These are phyloP conservation scores for Neonectria neomacrospora DNA, from an alignment of 2,329 filamentous ascomycete genomes.

Conservation along the genomic window DNA sequence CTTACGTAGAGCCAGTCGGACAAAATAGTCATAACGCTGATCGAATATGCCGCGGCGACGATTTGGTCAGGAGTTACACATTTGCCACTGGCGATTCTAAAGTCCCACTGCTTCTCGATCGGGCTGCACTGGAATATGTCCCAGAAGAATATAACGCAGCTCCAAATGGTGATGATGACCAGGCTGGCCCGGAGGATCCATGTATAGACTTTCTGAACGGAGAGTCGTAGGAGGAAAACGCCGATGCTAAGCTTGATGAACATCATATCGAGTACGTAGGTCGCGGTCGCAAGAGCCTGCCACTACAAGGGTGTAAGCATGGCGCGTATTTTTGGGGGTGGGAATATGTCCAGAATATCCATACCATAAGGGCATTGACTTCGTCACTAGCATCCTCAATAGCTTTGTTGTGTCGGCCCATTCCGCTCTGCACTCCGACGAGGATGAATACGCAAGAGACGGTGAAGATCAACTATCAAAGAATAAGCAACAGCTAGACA, in stretches of 20 bases:
- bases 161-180: conserved; percentile 59
- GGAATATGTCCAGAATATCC: neutral
- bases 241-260: conserved; percentile 67
- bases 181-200: conserved; percentile 60
- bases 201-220: conserved; percentile 58
- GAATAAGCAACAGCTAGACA: conserved; percentile 5
- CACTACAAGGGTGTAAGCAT: conserved; percentile 50
- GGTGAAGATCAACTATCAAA: conserved; percentile 56
- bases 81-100: conserved; percentile 54
- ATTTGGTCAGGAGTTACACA: conserved; percentile 59
- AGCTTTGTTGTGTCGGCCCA: conserved; percentile 61
- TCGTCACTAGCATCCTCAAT: conserved; percentile 53
- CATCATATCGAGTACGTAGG: conserved; percentile 65
- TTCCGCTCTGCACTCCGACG: conserved; percentile 53
- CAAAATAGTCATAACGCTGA: conserved; percentile 63
- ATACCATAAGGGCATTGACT: conserved; percentile 60
- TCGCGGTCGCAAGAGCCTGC: conserved; percentile 62
- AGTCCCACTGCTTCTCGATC: conserved; percentile 64
- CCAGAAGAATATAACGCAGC: conserved; percentile 62
- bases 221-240: conserved; percentile 62
- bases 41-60: conserved; percentile 61
- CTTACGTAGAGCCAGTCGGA: conserved; percentile 66
- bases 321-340: no score
- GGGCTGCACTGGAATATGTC: conserved; percentile 63
- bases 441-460: conserved; percentile 60